Evolutionary conservation across 805 yeast genomes (phyloP).

Genomic region (Jamesozyma lodderae): DNA sequence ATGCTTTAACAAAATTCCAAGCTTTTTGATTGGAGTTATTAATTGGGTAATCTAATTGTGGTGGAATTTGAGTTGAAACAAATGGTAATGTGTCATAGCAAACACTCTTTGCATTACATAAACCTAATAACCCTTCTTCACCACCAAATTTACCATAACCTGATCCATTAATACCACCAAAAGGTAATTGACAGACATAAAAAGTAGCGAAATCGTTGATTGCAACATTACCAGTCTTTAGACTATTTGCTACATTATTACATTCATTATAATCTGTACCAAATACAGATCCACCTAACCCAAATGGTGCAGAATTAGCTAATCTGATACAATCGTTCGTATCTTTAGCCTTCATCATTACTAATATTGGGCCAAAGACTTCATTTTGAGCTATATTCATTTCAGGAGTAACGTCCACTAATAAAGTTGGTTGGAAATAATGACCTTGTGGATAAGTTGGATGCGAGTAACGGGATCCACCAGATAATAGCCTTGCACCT

Average conservation of each 20-base stretch:
- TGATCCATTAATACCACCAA: slow-evolving; percentile 88
- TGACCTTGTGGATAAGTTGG: slow-evolving; percentile 95
- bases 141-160: slow-evolving; percentile 99
- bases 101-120: slow-evolving; percentile 79
- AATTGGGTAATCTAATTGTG: slow-evolving; percentile 87
- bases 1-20: slow-evolving; percentile 76
- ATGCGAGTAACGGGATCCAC: slow-evolving; percentile 74
- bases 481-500: slow-evolving; percentile 75
- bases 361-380: slow-evolving; percentile 88
- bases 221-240: slow-evolving; percentile 87
- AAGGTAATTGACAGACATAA: slow-evolving; percentile 91
- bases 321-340: slow-evolving; percentile 62
- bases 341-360: slow-evolving; percentile 62
- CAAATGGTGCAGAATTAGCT: slow-evolving; percentile 81
- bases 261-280: slow-evolving; percentile 54
- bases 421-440: slow-evolving; percentile 82
- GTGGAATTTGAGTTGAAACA: slow-evolving; percentile 76
- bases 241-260: slow-evolving; percentile 49
- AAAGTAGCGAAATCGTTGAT: slow-evolving; percentile 96
- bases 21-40: slow-evolving; percentile 61
- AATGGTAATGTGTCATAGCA: slow-evolving; percentile 77
- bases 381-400: slow-evolving; percentile 83
- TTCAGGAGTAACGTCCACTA: slow-evolving; percentile 67
- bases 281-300: slow-evolving; percentile 87
- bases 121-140: slow-evolving; percentile 87